Percentiles rank a stretch among this genome's conserved stretches.
phyloP scores from a whole-genome alignment of 305 asterid genomes.

The Fraxinus ornus region DNA sequence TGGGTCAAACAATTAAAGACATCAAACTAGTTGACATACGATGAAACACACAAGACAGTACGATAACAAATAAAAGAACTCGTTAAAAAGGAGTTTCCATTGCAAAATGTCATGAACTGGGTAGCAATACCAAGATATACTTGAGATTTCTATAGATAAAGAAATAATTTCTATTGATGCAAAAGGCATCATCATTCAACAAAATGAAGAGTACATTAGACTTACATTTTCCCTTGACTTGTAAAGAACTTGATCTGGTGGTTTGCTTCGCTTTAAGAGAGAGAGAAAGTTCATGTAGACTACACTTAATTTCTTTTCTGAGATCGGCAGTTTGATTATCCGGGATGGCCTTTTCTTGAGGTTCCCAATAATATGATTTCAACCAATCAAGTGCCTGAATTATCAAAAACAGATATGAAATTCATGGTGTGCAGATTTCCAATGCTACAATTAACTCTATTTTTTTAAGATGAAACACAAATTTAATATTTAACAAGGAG shows the following conservation, averaged over 20 bases:
- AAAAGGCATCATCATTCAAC: neutral
- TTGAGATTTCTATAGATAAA: neutral
- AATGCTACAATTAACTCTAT: neutral
- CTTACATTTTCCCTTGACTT: conserved; percentile 59
- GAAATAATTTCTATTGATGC: neutral
- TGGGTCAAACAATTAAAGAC: neutral
- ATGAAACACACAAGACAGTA: neutral
- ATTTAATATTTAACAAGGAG: neutral
- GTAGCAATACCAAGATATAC: neutral
- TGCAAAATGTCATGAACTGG: neutral
- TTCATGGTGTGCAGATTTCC: neutral
- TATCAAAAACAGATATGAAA: conserved; percentile 19
- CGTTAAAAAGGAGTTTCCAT: neutral
- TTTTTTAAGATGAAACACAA: neutral
- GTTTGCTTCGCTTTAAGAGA: conserved; percentile 50
- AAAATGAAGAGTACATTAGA: conserved; percentile 17
- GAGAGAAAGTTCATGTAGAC: conserved; percentile 52
- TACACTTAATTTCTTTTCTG: conserved; percentile 59
- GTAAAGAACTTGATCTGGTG: conserved; percentile 35
- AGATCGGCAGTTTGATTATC: conserved; percentile 38
- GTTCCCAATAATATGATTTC: conserved; percentile 85
- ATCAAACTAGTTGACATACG: neutral
- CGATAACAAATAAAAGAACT: neutral
- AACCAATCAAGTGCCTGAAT: conserved; percentile 93
- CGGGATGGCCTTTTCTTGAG: conserved; percentile 71